Conservation (phyloP, 192 early-diverging fungal genomes). For the Paraglomus brasilianum region DNA sequence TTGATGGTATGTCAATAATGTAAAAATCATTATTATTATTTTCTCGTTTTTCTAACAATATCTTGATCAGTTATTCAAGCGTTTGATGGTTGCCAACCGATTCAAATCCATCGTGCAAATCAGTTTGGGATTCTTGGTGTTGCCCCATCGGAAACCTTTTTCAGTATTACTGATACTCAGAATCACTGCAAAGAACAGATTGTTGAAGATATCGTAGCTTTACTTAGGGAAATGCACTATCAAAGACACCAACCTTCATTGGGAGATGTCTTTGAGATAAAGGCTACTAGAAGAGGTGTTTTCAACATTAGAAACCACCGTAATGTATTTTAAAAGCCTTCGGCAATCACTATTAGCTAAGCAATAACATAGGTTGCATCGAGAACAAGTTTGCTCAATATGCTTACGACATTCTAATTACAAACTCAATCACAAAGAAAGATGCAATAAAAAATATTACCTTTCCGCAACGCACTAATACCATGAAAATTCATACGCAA, state of each 20-base stretch:
- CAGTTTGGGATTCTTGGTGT: too few relatives aligned
- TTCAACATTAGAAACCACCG: neutral
- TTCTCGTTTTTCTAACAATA: neutral
- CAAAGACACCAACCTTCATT: neutral
- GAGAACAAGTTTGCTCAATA: too few relatives aligned
- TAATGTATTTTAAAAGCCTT: too few relatives aligned
- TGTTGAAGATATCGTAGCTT: neutral
- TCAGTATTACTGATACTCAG: neutral
- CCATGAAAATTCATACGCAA: too few relatives aligned
- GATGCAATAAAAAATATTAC: too few relatives aligned
- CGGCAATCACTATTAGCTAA: too few relatives aligned
- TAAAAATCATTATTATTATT: neutral
- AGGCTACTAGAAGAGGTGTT: neutral
- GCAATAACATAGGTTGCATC: too few relatives aligned
- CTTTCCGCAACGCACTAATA: too few relatives aligned
- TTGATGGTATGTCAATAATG: slow-evolving; percentile 8
- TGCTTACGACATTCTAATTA: too few relatives aligned
- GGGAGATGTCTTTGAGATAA: neutral
- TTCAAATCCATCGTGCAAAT: neutral
- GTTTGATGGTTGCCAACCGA: neutral
- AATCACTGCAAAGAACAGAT: neutral
- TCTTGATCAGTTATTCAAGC: slow-evolving; percentile 6
- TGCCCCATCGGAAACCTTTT: neutral
- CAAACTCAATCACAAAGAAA: too few relatives aligned
- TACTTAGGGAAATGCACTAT: neutral